Evolutionary conservation across 805 yeast genomes (phyloP), one percentile per base, ranked within the genome.

Genomic region (Cyberlindnera lachancei): DNA sequence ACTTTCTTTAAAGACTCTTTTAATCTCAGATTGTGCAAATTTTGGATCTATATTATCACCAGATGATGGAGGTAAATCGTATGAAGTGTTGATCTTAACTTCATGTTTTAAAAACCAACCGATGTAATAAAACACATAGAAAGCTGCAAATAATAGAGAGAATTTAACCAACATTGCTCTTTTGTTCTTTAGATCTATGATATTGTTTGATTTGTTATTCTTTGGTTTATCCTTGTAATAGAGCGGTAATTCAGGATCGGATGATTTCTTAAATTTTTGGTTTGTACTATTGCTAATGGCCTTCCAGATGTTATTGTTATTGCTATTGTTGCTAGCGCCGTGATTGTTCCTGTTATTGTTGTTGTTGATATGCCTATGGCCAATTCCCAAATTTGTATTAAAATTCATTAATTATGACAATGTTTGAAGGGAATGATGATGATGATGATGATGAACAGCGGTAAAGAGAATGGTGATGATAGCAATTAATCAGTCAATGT

Each of bases 1-100:
- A 6, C 88, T 71, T 25, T 77, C 78, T 34, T 74, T 61, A 48
- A 88, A 83, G 4, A 74, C 85, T n/a, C 62, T 51, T 45, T 67
- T 75, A 19, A 87, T 88, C 42, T 60, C 55, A 44, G 74, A 76
- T 35, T 74, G 29, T 1, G 48, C 48, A 4, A 43, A 42, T 3
- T 47, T 37, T 39, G 34, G 24, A 33, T 30, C 39, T 18, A 18
- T 18, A 19, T 7, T 19, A 10, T 19, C 21, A 19, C 10, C 7
- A 19, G 10, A 8, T 19, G 7, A 10, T 19, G 10, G 10, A 8
- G 21, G 21, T n/a, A n/a, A n/a, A 19, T 29, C 35, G 17, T 31
- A 35, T 1, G 32, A 23, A 10, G 38, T 18, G 20, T 30, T 25
- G 17, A 24, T 33, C 30, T 28, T 35, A 12, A 19, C 35, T 27